Evolutionary conservation across 2,329 filamentous ascomycete species (phyloP), one percentile per base, ranked within the genome.

Genomic region (Fulvia fulva): DNA sequence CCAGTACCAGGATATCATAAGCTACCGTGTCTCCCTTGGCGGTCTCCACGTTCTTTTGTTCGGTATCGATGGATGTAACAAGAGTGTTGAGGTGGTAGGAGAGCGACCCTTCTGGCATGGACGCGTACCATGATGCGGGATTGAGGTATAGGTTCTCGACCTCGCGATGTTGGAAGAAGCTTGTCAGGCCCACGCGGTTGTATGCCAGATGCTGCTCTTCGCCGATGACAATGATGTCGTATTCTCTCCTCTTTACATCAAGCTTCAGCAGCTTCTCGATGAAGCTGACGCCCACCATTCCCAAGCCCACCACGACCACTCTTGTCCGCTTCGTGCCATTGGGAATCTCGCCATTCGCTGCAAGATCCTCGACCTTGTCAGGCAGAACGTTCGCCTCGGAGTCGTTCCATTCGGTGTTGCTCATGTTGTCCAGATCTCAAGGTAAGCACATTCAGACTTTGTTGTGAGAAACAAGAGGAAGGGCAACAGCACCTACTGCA

Each of bases 111-210:
- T 87, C 81, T 21, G 84, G 80, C 68, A 87, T 82, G 26, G 82
- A 81, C 22, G 82, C 78, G 67, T 92, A 92, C 87, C 91, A 96
- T 80, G 90, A 87, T 66, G 83, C 79, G 0, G 90, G 88, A 67
- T 96, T 95, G 30, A 96, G 79, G 70, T 95, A 96, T n/a, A 96
- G 74, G 64, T 91, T 89, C 74, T 96, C 90, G 43, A 94, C 87
- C 66, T 88, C 83, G 53, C 91, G 83, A 75, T 96, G 90, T 66
- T 90, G 86, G 71, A 96, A 96, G 78, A 92, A 96, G 59, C 87
- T 90, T 2, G 91, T 95, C 52, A 96, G 79, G 3, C 91, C 91
- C 28, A 96, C 91, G 58, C 92, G 86, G 72, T 96, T 96, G 74
- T 96, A 96, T 21, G 91, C 91, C 55, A 96, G 78, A 76, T 96